Evolutionary conservation across 495 filamentous ascomycete species (phyloP), one percentile per base, ranked within the genome.

Genomic region (Aspergillus bertholletiae): DNA sequence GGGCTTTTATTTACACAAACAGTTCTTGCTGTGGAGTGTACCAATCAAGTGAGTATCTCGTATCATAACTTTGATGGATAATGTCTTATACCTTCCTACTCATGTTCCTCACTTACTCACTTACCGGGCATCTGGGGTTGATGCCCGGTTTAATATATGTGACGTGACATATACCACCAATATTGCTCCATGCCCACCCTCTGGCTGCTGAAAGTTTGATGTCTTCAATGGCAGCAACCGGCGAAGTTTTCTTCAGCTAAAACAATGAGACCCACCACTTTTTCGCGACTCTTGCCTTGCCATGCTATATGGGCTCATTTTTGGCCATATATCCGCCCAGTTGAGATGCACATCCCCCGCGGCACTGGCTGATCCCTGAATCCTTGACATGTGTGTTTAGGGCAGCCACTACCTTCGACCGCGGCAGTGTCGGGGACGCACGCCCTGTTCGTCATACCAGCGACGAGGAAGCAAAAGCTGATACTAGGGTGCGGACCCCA

Each of bases 121-220:
- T 28, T 87, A 87, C 60, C 80, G 82, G 21, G 77, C 82, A 57
- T 82, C 79, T 22, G 85, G 85, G 74, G 81, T 80, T 53, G 45
- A 56, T 51, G 40, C 43, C 5, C 51, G 17, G 11, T 49, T 20
- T 39, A 44, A 44, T 46, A 45, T 32, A 27, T 44, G 41, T 44
- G 82, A 87, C 64, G 79, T 85, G 44, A 82, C 79, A 22, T 81
- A 86, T 61, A 79, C 84, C 21, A 67, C 66, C 57, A 88, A 88
- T 52, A 65, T 81, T 24, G 84, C 82, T n/a, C 15, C 76, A 86
- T 57, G 84, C 84, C 18, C 83, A 87, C 61, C 66, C 85, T 22
- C 76, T 88, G 30, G 84, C 85, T 4, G 76, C 79, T 5, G 75
- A 81, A 58, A 85, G 85, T 58, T 70, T 87, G 46, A 57, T 83